Percentiles rank a stretch among this genome's conserved stretches.
phyloP scores from a whole-genome alignment of 1,284 basidiomycete genomes.

The Cryptococcus maquisensis region DNA sequence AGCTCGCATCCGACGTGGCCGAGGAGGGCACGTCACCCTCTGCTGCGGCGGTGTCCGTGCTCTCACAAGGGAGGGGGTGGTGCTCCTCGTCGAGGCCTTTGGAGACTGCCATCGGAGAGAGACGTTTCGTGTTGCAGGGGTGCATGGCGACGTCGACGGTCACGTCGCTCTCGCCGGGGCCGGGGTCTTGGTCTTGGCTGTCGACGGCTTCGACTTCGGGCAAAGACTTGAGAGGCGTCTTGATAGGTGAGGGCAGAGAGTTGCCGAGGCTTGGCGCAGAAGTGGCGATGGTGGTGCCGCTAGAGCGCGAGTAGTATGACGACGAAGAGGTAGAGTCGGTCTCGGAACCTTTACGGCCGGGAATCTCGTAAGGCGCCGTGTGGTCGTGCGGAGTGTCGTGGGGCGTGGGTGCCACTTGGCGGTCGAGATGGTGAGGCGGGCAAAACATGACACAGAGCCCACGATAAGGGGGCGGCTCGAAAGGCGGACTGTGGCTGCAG shows the following conservation, averaged over 20 bases:
- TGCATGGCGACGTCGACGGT: conserved; percentile 43
- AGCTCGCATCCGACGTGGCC: neutral
- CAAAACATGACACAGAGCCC: conserved; percentile 41
- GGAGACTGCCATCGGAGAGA: conserved; percentile 16
- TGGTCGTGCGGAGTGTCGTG: neutral
- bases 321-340: conserved; percentile 37
- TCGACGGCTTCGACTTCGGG: neutral
- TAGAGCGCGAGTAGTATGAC: conserved; percentile 31
- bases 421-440: conserved; percentile 35
- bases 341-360: conserved; percentile 26
- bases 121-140: conserved; percentile 38
- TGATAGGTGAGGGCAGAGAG: conserved; percentile 7
- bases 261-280: conserved; percentile 21
- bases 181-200: neutral
- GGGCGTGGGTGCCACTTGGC: neutral
- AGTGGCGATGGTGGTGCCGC: conserved; percentile 32
- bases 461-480: conserved; percentile 47
- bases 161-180: conserved; percentile 1
- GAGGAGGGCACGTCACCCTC: conserved; percentile 1
- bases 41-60: neutral
- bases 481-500: conserved; percentile 32
- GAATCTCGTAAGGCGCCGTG: conserved; percentile 6
- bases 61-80: conserved; percentile 21
- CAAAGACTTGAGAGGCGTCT: conserved; percentile 5
- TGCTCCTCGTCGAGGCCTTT: conserved; percentile 16